Conservation (phyloP, 805 yeast genomes). For the Yarrowia yakushimensis region DNA sequence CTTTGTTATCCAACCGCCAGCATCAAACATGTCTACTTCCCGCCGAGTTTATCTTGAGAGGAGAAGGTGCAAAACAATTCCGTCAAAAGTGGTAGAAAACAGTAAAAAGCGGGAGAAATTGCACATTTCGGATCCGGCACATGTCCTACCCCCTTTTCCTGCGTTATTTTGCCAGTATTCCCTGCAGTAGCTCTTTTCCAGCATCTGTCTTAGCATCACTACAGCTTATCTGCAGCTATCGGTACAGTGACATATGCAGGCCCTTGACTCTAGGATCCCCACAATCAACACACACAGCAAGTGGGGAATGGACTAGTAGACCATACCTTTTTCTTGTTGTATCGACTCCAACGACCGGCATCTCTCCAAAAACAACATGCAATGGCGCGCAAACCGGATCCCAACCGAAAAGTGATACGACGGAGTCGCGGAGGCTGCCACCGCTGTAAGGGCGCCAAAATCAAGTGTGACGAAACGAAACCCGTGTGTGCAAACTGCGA, state of each 20-base stretch:
- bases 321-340: neutral
- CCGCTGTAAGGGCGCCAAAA: conserved; percentile 48
- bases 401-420: conserved; percentile 22
- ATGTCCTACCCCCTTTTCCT: too few species aligned
- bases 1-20: neutral
- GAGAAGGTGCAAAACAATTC: neutral
- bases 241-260: conserved; percentile 6
- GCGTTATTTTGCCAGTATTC: too few species aligned
- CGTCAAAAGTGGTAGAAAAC: neutral
- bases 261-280: neutral
- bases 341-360: neutral
- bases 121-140: too few species aligned
- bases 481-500: conserved; percentile 60
- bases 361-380: neutral
- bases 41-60: neutral
- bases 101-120: neutral
- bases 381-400: conserved; percentile 23
- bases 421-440: conserved; percentile 21
- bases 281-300: neutral
- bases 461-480: conserved; percentile 66
- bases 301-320: conserved; percentile 13
- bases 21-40: neutral
- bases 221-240: conserved; percentile 10
- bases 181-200: neutral
- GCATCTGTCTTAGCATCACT: neutral